phyloP scores from a whole-genome alignment of 148 eudicot genomes.

The Salicornia ramosissima region DNA sequence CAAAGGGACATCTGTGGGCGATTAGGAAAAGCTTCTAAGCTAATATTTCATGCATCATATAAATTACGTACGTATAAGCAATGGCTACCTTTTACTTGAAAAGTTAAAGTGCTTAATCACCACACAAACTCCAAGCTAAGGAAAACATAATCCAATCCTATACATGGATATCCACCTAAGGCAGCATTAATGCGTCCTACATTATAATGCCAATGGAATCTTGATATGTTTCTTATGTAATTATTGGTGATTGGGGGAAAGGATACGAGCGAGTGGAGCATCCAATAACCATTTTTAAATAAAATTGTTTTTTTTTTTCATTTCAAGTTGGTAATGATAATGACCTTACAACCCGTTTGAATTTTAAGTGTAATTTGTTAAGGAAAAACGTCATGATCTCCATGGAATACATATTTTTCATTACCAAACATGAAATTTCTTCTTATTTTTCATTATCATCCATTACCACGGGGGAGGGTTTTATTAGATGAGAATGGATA shows the following conservation, averaged over 20 bases:
- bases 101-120: not conserved
- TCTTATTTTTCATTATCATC: too few species aligned
- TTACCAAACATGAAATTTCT: too few species aligned
- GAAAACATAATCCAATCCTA: not conserved
- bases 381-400: too few species aligned
- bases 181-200: constrained; percentile 7
- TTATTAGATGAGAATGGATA: too few species aligned
- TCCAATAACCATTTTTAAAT: constrained; percentile 20
- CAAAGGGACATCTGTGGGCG: not conserved
- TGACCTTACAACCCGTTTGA: not conserved
- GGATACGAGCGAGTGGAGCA: constrained; percentile 9
- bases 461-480: too few species aligned
- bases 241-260: constrained; percentile 21
- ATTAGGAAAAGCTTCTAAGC: not conserved
- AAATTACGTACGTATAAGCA: not conserved
- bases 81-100: not conserved
- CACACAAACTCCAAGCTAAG: not conserved
- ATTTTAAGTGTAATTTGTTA: too few species aligned
- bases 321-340: not conserved
- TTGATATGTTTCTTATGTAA: not conserved
- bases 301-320: not conserved
- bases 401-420: too few species aligned
- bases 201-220: constrained; percentile 23
- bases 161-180: constrained; percentile 25
- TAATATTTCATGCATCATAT: not conserved